A percentile compares a stretch with the other conserved stretches of the same genome.
These are phyloP conservation scores for Yamadazyma spencermartinsiae DNA, from an alignment of 1,139 yeast genomes.

Conservation along the genomic window DNA sequence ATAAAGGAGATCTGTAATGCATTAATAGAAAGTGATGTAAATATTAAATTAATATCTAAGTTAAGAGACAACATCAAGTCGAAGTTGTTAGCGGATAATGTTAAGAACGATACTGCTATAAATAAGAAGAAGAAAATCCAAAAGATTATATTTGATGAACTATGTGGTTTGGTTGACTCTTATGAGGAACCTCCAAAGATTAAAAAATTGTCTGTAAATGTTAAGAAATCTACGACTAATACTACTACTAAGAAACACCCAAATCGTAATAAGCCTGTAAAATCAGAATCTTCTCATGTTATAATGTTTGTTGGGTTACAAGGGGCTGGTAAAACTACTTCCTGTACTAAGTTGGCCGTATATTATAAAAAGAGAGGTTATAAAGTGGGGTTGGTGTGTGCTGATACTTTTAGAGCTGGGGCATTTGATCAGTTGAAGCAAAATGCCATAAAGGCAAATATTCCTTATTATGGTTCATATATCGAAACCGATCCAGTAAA, in stretches of 20 bases:
- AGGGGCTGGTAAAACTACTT: slow-evolving; percentile 98
- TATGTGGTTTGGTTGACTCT: slow-evolving; percentile 78
- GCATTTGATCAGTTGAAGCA: slow-evolving; percentile 98
- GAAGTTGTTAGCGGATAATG: slow-evolving; percentile 47
- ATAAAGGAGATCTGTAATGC: slow-evolving; percentile 90
- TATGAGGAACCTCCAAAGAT: slow-evolving; percentile 77
- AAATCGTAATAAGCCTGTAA: slow-evolving; percentile 17
- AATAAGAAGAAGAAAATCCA: slow-evolving; percentile 80
- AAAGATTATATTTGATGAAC: slow-evolving; percentile 90
- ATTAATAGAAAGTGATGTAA: slow-evolving; percentile 87
- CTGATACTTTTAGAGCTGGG: slow-evolving; percentile 99
- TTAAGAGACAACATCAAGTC: slow-evolving; percentile 72
- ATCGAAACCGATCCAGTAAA: slow-evolving; percentile 94
- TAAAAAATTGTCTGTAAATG: slow-evolving; percentile 50
- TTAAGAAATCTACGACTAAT: slow-evolving; percentile 24
- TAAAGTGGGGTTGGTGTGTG: slow-evolving; percentile 96
- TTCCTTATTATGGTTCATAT: slow-evolving; percentile 93
- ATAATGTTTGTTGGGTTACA: slow-evolving; percentile 98
- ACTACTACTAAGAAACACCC: slow-evolving; percentile 34
- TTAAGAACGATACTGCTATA: slow-evolving; percentile 48
- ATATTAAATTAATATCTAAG: slow-evolving; percentile 75
- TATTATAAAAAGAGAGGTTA: slow-evolving; percentile 92
- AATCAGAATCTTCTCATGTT: slow-evolving; percentile 42
- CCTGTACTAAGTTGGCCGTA: slow-evolving; percentile 95
- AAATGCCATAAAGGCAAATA: slow-evolving; percentile 92